Evolutionary conservation across 2,329 filamentous ascomycete genomes (phyloP).

Genomic region (Pestalotiopsis sp.): DNA sequence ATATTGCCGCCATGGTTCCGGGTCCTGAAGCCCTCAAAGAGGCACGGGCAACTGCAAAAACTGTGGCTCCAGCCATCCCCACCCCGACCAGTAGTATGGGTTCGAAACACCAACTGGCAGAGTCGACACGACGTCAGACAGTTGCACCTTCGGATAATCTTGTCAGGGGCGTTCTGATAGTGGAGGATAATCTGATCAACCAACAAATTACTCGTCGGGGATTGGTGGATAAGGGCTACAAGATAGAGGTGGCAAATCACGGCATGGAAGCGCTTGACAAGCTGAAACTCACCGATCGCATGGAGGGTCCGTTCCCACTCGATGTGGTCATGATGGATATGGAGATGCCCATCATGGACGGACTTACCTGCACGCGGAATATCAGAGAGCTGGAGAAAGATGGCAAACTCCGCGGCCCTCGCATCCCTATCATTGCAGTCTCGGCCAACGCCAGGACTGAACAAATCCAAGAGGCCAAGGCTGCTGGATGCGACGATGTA

Average conservation of each 20-base stretch:
- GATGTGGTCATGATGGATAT: constrained; percentile 75
- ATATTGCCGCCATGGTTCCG: constrained; percentile 57
- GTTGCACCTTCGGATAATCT: constrained; percentile 22
- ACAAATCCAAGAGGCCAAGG: constrained; percentile 56
- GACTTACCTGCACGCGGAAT: constrained; percentile 64
- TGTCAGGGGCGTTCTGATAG: constrained; percentile 58
- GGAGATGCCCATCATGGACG: constrained; percentile 77
- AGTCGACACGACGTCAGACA: constrained; percentile 8
- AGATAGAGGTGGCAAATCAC: constrained; percentile 63
- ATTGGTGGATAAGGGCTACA: constrained; percentile 59
- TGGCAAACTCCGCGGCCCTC: constrained; percentile 52
- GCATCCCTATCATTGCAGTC: constrained; percentile 66
- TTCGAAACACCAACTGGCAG: constrained; percentile 9
- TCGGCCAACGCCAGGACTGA: constrained; percentile 70
- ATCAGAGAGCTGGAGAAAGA: constrained; percentile 65
- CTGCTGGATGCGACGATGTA: constrained; percentile 63
- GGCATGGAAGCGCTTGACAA: constrained; percentile 60
- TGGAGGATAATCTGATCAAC: constrained; percentile 70
- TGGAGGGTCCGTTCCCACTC: constrained; percentile 39
- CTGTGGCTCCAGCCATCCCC: constrained; percentile 32
- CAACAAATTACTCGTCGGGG: constrained; percentile 65
- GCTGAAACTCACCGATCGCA: constrained; percentile 23
- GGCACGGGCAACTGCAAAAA: constrained; percentile 39
- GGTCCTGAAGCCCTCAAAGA: constrained; percentile 42
- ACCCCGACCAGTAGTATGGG: constrained; percentile 17